A percentile compares a stretch with the other conserved stretches of the same genome.
These are phyloP conservation scores for Bryoglossum gracile DNA, from an alignment of 495 filamentous ascomycete species.

Conservation along the genomic window DNA sequence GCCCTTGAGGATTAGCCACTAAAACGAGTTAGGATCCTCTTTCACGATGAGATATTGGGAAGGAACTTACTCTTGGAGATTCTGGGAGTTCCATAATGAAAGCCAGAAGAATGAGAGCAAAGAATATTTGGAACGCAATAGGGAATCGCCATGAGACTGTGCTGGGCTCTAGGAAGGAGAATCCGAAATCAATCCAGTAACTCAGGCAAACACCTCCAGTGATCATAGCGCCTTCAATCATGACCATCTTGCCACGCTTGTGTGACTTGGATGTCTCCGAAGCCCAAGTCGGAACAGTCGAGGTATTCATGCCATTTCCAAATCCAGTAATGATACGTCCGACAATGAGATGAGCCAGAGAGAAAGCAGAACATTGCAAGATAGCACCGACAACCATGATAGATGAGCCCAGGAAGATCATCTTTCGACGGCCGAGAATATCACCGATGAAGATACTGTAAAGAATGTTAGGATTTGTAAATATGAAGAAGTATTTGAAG, in stretches of 20 bases:
- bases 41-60: constrained; percentile 45
- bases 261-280: constrained; percentile 65
- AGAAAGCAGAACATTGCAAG: constrained; percentile 54
- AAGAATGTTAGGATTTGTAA: too few relatives aligned
- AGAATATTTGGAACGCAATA: constrained; percentile 64
- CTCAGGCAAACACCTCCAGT: constrained; percentile 64
- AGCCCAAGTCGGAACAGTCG: constrained; percentile 70
- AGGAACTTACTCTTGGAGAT: constrained; percentile 49
- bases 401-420: constrained; percentile 61
- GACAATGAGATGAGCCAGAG: constrained; percentile 54
- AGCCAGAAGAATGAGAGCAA: constrained; percentile 51
- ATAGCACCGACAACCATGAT: constrained; percentile 65
- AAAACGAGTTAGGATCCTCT: constrained; percentile 32
- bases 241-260: constrained; percentile 65
- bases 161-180: constrained; percentile 56
- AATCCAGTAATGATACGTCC: constrained; percentile 62
- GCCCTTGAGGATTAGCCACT: constrained; percentile 67
- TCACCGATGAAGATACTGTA: constrained; percentile 70
- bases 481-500: too few relatives aligned
- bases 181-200: constrained; percentile 71
- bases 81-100: constrained; percentile 63
- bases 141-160: constrained; percentile 70
- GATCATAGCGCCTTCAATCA: constrained; percentile 70
- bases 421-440: constrained; percentile 58
- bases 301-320: constrained; percentile 61